Conservation (phyloP, 306 rosid genomes). For the Cucurbita ficifolia region DNA sequence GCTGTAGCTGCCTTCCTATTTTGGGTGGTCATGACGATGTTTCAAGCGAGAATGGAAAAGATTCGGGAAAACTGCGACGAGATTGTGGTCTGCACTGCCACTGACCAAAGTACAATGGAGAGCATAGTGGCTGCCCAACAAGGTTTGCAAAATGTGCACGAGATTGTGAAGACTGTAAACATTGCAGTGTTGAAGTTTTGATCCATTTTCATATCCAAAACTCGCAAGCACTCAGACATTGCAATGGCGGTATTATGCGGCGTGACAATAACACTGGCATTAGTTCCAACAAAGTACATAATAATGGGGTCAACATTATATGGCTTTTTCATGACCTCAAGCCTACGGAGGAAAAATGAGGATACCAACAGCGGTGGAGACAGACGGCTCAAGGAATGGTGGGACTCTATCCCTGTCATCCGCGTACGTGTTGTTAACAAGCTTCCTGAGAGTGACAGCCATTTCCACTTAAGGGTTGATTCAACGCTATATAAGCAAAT, state of each 20-base stretch:
- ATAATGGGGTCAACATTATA: constrained; percentile 41
- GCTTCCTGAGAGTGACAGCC: background rate
- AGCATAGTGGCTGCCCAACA: constrained; percentile 79
- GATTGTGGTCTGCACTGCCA: constrained; percentile 41
- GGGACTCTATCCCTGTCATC: constrained; percentile 82
- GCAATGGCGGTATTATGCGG: constrained; percentile 38
- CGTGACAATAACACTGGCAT: constrained; percentile 35
- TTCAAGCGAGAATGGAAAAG: constrained; percentile 30
- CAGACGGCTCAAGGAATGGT: constrained; percentile 77
- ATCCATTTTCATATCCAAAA: constrained; percentile 61
- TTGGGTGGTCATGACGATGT: constrained; percentile 50
- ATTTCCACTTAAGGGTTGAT: background rate
- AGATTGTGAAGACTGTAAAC: constrained; percentile 47
- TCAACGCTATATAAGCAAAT: no score
- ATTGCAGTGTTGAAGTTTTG: constrained; percentile 56
- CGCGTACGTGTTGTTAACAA: constrained; percentile 45
- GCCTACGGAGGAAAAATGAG: constrained; percentile 12
- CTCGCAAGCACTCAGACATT: constrained; percentile 65
- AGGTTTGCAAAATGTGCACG: constrained; percentile 45
- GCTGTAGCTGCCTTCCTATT: constrained; percentile 42
- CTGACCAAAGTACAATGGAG: constrained; percentile 50
- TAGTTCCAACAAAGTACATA: constrained; percentile 48
- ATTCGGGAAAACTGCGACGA: constrained; percentile 36
- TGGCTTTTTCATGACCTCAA: constrained; percentile 31
- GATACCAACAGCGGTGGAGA: constrained; percentile 25